A percentile compares a stretch with the other conserved stretches of the same genome.
Evolutionary conservation across 495 filamentous ascomycete genomes (phyloP).

Genomic region (Mycothermus thermophilus): DNA sequence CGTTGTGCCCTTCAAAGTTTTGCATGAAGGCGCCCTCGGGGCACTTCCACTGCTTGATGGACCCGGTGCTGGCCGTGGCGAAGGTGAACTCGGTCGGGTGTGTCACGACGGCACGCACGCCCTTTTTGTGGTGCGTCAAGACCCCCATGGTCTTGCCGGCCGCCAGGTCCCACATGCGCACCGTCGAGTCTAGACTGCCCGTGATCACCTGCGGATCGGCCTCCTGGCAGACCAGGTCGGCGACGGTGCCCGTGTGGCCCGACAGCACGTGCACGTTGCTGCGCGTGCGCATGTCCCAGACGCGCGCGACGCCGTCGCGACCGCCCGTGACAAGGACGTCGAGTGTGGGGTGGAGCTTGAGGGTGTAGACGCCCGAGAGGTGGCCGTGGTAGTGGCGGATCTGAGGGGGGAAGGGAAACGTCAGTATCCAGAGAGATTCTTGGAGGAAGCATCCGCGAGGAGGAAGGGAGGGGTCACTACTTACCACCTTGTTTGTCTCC

Average conservation of each 20-base stretch:
- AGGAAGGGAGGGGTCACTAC: background rate
- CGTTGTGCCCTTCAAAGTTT: constrained; percentile 94
- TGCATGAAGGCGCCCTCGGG: constrained; percentile 98
- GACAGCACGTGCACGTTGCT: constrained; percentile 87
- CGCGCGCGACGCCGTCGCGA: constrained; percentile 81
- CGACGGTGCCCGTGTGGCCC: constrained; percentile 80
- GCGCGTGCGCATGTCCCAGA: constrained; percentile 98
- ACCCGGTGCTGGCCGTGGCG: constrained; percentile 74
- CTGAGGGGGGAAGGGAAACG: background rate
- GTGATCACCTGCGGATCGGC: constrained; percentile 93
- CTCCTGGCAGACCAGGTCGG: constrained; percentile 85
- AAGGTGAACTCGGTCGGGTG: constrained; percentile 97
- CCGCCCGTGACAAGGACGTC: constrained; percentile 93
- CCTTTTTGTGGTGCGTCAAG: constrained; percentile 97
- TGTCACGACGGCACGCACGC: constrained; percentile 68
- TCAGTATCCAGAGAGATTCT: background rate
- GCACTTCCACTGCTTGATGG: constrained; percentile 99
- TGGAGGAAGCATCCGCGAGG: background rate
- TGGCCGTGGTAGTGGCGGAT: constrained; percentile 98
- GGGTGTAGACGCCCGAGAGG: constrained; percentile 86
- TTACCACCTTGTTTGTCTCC: constrained; percentile 81
- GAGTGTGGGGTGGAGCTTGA: constrained; percentile 81
- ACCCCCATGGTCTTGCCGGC: constrained; percentile 94
- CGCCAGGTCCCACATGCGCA: constrained; percentile 91
- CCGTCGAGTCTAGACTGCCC: constrained; percentile 78